phyloP scores from a whole-genome alignment of 2,329 filamentous ascomycete genomes.

The Mycogone perniciosa region DNA sequence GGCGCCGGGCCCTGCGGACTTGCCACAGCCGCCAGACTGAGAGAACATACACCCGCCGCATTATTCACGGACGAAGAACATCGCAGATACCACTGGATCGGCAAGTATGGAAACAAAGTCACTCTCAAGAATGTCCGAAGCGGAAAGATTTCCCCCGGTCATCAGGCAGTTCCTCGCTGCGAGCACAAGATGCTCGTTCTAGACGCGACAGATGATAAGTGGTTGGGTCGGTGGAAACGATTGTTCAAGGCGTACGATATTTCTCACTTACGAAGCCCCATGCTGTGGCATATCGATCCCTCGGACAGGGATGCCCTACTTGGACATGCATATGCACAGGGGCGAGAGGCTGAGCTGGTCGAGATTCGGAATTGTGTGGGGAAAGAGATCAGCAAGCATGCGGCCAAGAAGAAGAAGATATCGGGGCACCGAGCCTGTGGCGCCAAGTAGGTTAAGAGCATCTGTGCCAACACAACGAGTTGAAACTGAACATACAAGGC shows the following conservation, averaged over 20 bases:
- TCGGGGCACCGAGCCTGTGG: conserved; percentile 28
- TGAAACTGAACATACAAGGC: conserved; percentile 25
- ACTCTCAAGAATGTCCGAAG: conserved; percentile 44
- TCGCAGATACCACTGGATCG: conserved; percentile 72
- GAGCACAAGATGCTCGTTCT: conserved; percentile 53
- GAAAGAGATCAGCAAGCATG: conserved; percentile 74
- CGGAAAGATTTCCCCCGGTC: conserved; percentile 22
- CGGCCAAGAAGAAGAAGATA: conserved; percentile 61
- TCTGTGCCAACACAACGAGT: not conserved
- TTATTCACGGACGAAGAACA: conserved; percentile 82
- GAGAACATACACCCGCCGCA: conserved; percentile 66
- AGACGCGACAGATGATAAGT: conserved; percentile 55
- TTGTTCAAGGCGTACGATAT: conserved; percentile 66
- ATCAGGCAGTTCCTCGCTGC: conserved; percentile 7
- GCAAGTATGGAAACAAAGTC: conserved; percentile 55
- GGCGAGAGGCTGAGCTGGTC: conserved; percentile 55
- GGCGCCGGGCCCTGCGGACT: conserved; percentile 72
- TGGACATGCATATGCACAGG: conserved; percentile 57
- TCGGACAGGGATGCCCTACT: conserved; percentile 67
- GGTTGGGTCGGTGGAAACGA: conserved; percentile 66
- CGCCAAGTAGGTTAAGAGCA: conserved; percentile 33
- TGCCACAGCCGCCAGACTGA: conserved; percentile 64
- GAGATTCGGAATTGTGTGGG: conserved; percentile 72
- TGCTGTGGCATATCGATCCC: conserved; percentile 79
- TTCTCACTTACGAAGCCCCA: conserved; percentile 65